phyloP scores from a whole-genome alignment of 257 asterid species.

The Solanum piurae region DNA sequence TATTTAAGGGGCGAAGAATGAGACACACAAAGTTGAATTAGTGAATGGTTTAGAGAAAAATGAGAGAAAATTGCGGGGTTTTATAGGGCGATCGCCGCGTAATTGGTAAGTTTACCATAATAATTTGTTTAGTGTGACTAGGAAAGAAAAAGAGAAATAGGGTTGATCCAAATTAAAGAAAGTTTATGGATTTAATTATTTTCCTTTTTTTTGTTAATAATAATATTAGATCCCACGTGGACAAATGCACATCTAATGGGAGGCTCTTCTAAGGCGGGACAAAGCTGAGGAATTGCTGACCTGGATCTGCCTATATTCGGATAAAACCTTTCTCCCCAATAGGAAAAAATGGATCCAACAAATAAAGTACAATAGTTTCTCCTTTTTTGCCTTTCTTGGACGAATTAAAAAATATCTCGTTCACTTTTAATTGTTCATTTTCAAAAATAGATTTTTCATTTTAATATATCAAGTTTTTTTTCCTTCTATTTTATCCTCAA shows the following conservation, averaged over 20 bases:
- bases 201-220: neutral
- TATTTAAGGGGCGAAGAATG: neutral
- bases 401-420: neutral
- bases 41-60: neutral
- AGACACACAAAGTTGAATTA: neutral
- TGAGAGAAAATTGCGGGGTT: neutral
- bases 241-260: neutral
- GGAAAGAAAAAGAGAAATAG: neutral
- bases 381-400: neutral
- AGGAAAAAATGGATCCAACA: neutral
- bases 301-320: neutral
- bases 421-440: no score
- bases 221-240: neutral
- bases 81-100: neutral
- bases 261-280: neutral
- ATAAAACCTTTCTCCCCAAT: neutral
- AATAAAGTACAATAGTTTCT: neutral
- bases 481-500: no score
- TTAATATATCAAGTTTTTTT: no score
- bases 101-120: neutral
- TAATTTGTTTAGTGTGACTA: neutral
- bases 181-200: neutral
- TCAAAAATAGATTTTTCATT: no score
- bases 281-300: constrained; percentile 1
- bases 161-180: neutral